Percentiles rank a stretch among this genome's conserved stretches.
Evolutionary conservation across 805 yeast species (phyloP).

Genomic region (Metahyphopichia silvanorum): DNA sequence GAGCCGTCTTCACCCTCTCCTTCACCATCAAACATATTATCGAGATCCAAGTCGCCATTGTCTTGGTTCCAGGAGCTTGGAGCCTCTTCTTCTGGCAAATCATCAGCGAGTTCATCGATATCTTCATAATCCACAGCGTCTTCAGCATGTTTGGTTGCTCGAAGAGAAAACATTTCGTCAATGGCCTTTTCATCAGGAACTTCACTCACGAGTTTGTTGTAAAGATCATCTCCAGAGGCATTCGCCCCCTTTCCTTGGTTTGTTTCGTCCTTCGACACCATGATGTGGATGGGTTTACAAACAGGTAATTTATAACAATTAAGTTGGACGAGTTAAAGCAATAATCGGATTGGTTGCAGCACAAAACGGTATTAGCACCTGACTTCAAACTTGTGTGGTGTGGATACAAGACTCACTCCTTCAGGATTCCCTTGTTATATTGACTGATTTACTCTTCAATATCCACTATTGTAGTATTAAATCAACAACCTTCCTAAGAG

Average conservation of each 20-base stretch:
- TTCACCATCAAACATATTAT: slow-evolving; percentile 11
- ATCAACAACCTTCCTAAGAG: too few species aligned
- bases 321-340: too few species aligned
- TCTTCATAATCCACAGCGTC: slow-evolving; percentile 94
- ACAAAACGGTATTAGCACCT: neutral
- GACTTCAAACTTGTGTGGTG: too few species aligned
- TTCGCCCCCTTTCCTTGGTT: neutral
- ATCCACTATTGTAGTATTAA: too few species aligned
- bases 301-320: too few species aligned
- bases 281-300: too few species aligned
- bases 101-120: slow-evolving; percentile 93
- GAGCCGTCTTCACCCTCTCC: slow-evolving; percentile 13
- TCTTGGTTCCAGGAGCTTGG: slow-evolving; percentile 6
- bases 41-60: slow-evolving; percentile 20
- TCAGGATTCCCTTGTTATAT: too few species aligned
- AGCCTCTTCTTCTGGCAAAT: slow-evolving; percentile 48
- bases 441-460: too few species aligned
- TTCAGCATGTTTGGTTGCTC: slow-evolving; percentile 67
- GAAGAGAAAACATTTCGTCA: slow-evolving; percentile 34
- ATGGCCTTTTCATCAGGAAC: slow-evolving; percentile 37
- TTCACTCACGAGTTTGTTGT: slow-evolving; percentile 14
- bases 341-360: neutral
- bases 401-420: too few species aligned
- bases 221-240: slow-evolving; percentile 10
- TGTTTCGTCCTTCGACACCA: slow-evolving; percentile 2